phyloP scores from a whole-genome alignment of 2,329 filamentous ascomycete genomes.

The Cercospora citrullina region DNA sequence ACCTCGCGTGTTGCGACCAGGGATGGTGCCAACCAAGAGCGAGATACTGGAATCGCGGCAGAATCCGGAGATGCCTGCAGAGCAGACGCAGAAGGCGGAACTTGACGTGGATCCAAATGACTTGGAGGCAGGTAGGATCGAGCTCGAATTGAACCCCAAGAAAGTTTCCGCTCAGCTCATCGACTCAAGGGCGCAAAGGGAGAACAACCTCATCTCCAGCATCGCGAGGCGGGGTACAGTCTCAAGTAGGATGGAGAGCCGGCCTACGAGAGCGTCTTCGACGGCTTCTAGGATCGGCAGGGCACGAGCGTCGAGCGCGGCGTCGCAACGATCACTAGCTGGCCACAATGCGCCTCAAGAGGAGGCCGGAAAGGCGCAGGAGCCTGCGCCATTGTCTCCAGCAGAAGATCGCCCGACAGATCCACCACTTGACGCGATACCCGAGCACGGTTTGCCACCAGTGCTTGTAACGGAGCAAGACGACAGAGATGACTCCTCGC shows the following conservation, averaged over 20 bases:
- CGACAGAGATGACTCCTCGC: constrained; percentile 22
- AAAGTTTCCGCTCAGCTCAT: constrained; percentile 49
- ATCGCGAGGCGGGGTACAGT: constrained; percentile 28
- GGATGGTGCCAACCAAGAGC: constrained; percentile 51
- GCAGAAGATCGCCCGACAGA: neutral
- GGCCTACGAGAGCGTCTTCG: constrained; percentile 29
- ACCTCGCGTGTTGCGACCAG: constrained; percentile 55
- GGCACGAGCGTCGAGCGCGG: constrained; percentile 17
- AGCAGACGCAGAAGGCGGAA: constrained; percentile 34
- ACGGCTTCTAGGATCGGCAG: constrained; percentile 27
- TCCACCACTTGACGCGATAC: constrained; percentile 17
- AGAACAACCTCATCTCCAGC: constrained; percentile 31
- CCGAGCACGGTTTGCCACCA: constrained; percentile 19
- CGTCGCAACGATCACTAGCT: constrained; percentile 27
- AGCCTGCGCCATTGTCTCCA: neutral
- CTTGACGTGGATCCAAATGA: constrained; percentile 46
- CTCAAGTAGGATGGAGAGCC: constrained; percentile 19
- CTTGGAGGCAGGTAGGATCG: constrained; percentile 47
- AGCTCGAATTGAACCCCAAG: constrained; percentile 40
- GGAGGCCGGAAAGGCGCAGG: constrained; percentile 15
- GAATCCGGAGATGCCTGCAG: constrained; percentile 27
- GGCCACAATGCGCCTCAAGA: constrained; percentile 35
- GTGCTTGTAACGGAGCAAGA: constrained; percentile 4
- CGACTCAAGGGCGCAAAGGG: constrained; percentile 46
- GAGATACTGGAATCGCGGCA: constrained; percentile 39